Conservation (phyloP, 129 eudicot species). For the Escallonia rubra region DNA sequence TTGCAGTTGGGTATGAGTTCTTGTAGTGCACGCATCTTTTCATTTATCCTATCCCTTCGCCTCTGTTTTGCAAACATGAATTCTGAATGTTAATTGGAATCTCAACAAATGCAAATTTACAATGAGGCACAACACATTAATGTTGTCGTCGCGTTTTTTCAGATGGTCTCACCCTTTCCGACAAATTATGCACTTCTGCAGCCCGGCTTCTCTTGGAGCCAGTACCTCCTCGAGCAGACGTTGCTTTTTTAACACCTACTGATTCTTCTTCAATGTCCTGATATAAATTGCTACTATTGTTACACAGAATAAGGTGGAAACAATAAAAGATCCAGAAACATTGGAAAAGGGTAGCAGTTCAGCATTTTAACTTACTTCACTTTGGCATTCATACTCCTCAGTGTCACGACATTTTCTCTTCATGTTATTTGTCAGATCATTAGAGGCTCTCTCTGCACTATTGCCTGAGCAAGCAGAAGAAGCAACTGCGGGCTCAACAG, state of each 20-base stretch:
- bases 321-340: background rate
- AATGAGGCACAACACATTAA: background rate
- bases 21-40: constrained; percentile 97
- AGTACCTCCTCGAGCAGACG: constrained; percentile 53
- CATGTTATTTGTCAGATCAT: constrained; percentile 42
- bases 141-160: background rate
- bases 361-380: constrained; percentile 57
- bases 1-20: constrained; percentile 99
- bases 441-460: constrained; percentile 76
- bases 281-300: constrained; percentile 10
- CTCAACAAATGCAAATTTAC: constrained; percentile 1
- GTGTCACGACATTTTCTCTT: constrained; percentile 68
- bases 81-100: constrained; percentile 5
- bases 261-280: constrained; percentile 90
- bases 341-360: background rate
- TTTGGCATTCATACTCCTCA: constrained; percentile 68
- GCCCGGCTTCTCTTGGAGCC: constrained; percentile 97
- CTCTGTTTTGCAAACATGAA: constrained; percentile 53
- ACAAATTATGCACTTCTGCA: constrained; percentile 97
- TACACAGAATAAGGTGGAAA: constrained; percentile 1
- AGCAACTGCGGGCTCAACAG: constrained; percentile 58
- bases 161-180: constrained; percentile 78
- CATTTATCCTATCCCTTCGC: constrained; percentile 97
- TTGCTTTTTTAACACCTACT: constrained; percentile 41
- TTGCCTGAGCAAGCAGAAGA: constrained; percentile 77